Percentiles rank a stretch among this genome's conserved stretches.
Evolutionary conservation across 768 basidiomycete species (phyloP).

Genomic region (Flagelloscypha sp.): DNA sequence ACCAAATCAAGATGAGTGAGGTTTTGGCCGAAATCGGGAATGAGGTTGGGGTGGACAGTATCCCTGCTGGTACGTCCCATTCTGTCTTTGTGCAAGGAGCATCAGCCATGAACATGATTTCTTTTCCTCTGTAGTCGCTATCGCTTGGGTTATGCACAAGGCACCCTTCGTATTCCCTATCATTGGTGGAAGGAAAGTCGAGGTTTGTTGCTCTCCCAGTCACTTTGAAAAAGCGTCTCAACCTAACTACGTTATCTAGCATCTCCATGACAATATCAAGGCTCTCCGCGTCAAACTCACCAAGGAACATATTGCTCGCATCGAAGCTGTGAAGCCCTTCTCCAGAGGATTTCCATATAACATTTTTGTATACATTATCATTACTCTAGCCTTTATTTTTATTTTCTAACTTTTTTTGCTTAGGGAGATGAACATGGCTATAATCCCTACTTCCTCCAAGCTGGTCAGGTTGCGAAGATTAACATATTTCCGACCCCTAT

Average conservation of each 20-base stretch:
- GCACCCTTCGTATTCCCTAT: slow-evolving; percentile 37
- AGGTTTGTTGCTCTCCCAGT: too few relatives aligned
- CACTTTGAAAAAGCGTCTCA: too few relatives aligned
- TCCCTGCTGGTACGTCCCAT: slow-evolving; percentile 29
- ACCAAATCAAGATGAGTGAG: slow-evolving; percentile 22
- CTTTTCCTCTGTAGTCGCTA: slow-evolving; percentile 36
- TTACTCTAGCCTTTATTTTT: too few relatives aligned
- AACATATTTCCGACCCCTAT: too few relatives aligned
- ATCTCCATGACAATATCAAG: slow-evolving; percentile 30
- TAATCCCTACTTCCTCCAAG: too few relatives aligned
- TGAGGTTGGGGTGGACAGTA: slow-evolving; percentile 27
- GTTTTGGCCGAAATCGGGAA: slow-evolving; percentile 31
- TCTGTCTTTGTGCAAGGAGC: too few relatives aligned
- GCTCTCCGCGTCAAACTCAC: slow-evolving; percentile 29
- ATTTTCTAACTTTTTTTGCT: too few relatives aligned
- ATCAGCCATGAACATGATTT: slow-evolving; percentile 11
- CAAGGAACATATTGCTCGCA: slow-evolving; percentile 23
- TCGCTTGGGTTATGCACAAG: slow-evolving; percentile 39
- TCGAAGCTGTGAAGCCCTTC: slow-evolving; percentile 28
- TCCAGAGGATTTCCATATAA: slow-evolving; percentile 32
- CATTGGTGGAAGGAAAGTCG: slow-evolving; percentile 34
- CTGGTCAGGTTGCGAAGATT: too few relatives aligned
- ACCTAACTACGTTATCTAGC: too few relatives aligned
- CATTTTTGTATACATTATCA: too few relatives aligned
- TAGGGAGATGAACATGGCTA: too few relatives aligned